phyloP scores from a whole-genome alignment of 495 filamentous ascomycete genomes.

The Trichoderma parareesei region DNA sequence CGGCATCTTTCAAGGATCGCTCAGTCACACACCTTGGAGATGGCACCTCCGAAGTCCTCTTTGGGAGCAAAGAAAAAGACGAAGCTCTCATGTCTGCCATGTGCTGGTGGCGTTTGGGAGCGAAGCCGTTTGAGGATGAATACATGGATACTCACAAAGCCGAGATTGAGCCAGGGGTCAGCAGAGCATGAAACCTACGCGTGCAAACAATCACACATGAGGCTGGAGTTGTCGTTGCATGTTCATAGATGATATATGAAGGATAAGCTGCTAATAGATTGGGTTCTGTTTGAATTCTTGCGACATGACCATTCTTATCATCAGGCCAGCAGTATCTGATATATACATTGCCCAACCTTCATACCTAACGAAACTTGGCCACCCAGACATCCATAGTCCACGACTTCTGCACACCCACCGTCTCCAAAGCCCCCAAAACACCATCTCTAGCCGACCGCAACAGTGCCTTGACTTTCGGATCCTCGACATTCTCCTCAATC shows the following conservation, averaged over 20 bases:
- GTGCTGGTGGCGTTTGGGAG: constrained; percentile 9
- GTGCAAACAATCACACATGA: background rate
- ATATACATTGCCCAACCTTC: too few relatives aligned
- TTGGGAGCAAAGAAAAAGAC: constrained; percentile 18
- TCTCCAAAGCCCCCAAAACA: constrained; percentile 23
- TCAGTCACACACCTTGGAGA: constrained; percentile 24
- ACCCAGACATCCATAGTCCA: constrained; percentile 44
- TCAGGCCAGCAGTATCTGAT: too few relatives aligned
- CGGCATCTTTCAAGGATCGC: constrained; percentile 11
- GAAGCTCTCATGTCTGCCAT: constrained; percentile 19
- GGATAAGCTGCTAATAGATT: too few relatives aligned
- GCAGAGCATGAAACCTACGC: background rate
- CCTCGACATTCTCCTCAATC: constrained; percentile 22
- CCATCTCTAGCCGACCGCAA: constrained; percentile 30
- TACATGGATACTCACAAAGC: background rate
- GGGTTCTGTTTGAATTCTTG: too few relatives aligned
- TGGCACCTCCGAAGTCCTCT: constrained; percentile 20
- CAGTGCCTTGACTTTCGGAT: constrained; percentile 29
- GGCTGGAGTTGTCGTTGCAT: background rate
- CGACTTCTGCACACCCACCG: constrained; percentile 26
- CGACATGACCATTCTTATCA: too few relatives aligned
- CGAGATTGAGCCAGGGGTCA: background rate
- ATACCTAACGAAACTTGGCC: constrained; percentile 21
- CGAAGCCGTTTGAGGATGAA: background rate
- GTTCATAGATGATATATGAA: background rate